Evolutionary conservation across 768 basidiomycete genomes (phyloP).

Genomic region (Leccinum obscurum): DNA sequence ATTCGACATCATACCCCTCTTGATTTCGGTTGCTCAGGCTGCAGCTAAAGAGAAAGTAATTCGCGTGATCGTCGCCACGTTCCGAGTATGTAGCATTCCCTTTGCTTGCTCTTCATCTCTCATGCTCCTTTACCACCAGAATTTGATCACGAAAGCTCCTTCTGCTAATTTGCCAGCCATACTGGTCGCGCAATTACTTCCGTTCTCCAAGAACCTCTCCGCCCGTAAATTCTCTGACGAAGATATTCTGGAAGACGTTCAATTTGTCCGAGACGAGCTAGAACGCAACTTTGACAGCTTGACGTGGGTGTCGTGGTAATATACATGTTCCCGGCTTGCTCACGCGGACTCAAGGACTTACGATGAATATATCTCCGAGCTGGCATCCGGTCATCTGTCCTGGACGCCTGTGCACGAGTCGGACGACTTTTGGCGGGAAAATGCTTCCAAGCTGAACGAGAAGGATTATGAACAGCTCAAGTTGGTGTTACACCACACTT

Average conservation of each 20-base stretch:
- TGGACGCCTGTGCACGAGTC: constrained; percentile 98
- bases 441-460: constrained; percentile 84
- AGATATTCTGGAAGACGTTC: constrained; percentile 89
- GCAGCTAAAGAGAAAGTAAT: constrained; percentile 98
- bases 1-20: constrained; percentile 84
- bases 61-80: constrained; percentile 88
- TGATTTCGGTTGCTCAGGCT: constrained; percentile 80
- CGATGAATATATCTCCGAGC: constrained; percentile 92
- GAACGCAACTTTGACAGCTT: constrained; percentile 81
- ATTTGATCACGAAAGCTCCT: constrained; percentile 88
- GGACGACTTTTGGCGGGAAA: constrained; percentile 98
- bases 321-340: not conserved
- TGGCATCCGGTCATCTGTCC: constrained; percentile 85
- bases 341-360: constrained; percentile 63
- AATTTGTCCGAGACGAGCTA: constrained; percentile 86
- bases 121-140: constrained; percentile 44
- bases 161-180: constrained; percentile 87
- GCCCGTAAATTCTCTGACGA: constrained; percentile 92
- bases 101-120: constrained; percentile 2
- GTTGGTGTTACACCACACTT: constrained; percentile 40
- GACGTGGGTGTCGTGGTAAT: constrained; percentile 56
- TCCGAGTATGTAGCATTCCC: constrained; percentile 54
- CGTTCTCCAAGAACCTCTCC: constrained; percentile 82
- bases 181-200: constrained; percentile 83
- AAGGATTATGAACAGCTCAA: constrained; percentile 81